Evolutionary conservation across 164 flowering plant genomes (phyloP), one percentile per base, ranked within the genome.

Genomic region (Vitis rupestris): DNA sequence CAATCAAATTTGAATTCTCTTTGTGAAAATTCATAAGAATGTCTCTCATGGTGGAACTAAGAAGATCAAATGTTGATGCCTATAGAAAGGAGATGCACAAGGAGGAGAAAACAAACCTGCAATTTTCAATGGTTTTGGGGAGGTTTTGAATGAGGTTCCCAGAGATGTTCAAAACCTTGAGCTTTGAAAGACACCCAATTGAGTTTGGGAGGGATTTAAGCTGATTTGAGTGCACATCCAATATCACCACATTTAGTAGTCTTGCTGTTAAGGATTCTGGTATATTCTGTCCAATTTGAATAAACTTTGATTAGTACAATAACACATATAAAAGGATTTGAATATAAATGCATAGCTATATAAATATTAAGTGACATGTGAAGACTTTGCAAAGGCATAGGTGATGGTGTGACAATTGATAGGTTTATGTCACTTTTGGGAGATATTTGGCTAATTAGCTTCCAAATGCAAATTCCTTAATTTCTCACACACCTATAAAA

Each of bases 221-320:
- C 81, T 89, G 95, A 77, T 94, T 94, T 19, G 98, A 94, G 75
- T 83, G 97, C 63, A 92, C 85, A 61, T 92, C 97, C 66, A 94
- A 75, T 50, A 70, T 78, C 71, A 82, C 82, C 81, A 91, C 69
- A 57, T 92, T 94, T 17, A 94, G 84, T 75, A 94, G 55, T 73
- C 98, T 86, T 13, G 98, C 97, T 27, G 83, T 85, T 63, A 92
- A 69, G 0, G 97, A 91, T 69, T 94, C 98, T 12, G 97, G 95
- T 54, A 94, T 90, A 7, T 10, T 81, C 98, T 93, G 86, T 63
- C 29, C 29, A 55, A 9, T 55, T n/a, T 37, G 44, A 29, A 29
- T 4, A 30, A 53, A 29, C 14, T 19, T 51, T 30, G 30, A 12
- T 31, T 9, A 49, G 23, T 48, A 62, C 16, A n/a, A 12, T 44